phyloP scores from a whole-genome alignment of 495 filamentous ascomycete species.

The Xylaria telfairii region DNA sequence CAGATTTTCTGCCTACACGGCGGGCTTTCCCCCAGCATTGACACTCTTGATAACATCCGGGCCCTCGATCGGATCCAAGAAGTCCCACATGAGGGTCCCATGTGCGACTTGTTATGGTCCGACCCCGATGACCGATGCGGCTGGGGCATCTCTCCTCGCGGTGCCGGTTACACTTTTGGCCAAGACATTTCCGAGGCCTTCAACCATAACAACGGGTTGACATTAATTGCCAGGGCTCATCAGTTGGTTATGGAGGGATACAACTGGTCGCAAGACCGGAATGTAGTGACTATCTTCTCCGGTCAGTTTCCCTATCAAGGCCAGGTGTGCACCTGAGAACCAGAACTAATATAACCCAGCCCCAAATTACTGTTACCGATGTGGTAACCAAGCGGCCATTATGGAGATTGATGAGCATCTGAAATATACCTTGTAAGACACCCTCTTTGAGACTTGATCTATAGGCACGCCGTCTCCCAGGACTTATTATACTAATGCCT shows the following conservation, averaged over 20 bases:
- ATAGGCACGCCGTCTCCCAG: background rate
- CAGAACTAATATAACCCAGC: conserved; percentile 55
- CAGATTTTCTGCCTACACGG: conserved; percentile 99
- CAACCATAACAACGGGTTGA: conserved; percentile 99
- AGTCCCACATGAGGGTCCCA: conserved; percentile 96
- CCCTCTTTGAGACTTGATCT: conserved; percentile 7
- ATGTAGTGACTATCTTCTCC: conserved; percentile 98
- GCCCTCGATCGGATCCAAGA: conserved; percentile 96
- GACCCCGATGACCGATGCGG: conserved; percentile 98
- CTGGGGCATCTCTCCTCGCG: conserved; percentile 96
- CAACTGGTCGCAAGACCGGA: conserved; percentile 96
- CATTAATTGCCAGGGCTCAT: conserved; percentile 90
- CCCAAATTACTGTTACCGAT: conserved; percentile 97
- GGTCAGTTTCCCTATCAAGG: conserved; percentile 59
- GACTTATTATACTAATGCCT: conserved; percentile 29
- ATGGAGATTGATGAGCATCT: conserved; percentile 99
- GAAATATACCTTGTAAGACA: conserved; percentile 97
- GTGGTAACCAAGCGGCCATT: conserved; percentile 98
- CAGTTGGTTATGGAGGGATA: conserved; percentile 98
- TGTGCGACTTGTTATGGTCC: conserved; percentile 98
- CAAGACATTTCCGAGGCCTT: conserved; percentile 99
- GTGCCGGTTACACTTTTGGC: conserved; percentile 97
- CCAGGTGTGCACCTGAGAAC: background rate
- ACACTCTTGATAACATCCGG: conserved; percentile 97
- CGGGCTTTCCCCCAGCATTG: conserved; percentile 93